Evolutionary conservation across 805 yeast species (phyloP), one percentile per base, ranked within the genome.

Genomic region (Yamadazyma paraphyllophila): DNA sequence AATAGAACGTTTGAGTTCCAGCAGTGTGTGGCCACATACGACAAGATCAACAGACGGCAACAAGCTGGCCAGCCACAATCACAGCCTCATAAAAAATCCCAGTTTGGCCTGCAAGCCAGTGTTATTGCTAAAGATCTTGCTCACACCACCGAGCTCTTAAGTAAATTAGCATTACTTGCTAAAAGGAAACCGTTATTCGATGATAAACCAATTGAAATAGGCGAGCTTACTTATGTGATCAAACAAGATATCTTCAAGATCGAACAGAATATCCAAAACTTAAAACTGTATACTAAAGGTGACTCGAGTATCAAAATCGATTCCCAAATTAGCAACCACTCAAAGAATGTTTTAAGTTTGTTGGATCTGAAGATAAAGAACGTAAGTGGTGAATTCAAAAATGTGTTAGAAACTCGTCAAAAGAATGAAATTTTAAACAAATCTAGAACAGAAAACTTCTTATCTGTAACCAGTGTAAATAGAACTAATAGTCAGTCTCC

Each of bases 1-100:
- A 95, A 92, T 67, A 76, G 99, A 54, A 92, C 98, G 7, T 75
- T 80, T 50, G 98, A 92, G 73, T 92, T 92, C 71, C 92, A 90
- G 55, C 91, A 90, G 59, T 89, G 96, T 60, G 97, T 92, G 26
- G 67, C 81, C 38, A 80, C 91, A 2, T 83, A 84, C 63, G 82
- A 83, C 60, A 81, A 80, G 55, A 78, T 80, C 44, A 73, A 79
- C 56, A 74, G 78, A 57, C 71, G 70, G 49, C 63, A 61, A 20
- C 39, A 39, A 20, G 26, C 27, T 46, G 48, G 46, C 50, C 41
- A 58, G 50, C 39, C 61, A 20, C 24, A 20, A 20, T 20, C 24
- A 20, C 24, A 58, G 53, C 44, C 48, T 55, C 46, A 58, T 45
- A 38, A 40, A n/a, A 67, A 65, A 39, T 66, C 71, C 25, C 66